Conservation (phyloP, 2,329 filamentous ascomycete genomes). For the Neofusicoccum sp. region DNA sequence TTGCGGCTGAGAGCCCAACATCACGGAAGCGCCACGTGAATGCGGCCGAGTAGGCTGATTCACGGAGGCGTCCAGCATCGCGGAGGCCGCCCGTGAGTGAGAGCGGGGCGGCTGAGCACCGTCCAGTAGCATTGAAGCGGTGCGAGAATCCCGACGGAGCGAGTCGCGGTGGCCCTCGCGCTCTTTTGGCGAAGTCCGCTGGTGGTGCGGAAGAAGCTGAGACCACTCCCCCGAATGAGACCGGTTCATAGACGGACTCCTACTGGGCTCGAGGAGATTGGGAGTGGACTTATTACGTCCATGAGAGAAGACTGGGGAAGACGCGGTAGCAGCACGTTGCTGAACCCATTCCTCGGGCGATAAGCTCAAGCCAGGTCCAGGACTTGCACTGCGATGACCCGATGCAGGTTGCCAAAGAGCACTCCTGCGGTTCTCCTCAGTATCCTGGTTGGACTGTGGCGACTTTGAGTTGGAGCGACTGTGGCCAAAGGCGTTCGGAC, state of each 20-base stretch:
- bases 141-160: conserved; percentile 8
- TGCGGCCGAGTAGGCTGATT: conserved; percentile 42
- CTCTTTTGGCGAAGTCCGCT: conserved; percentile 8
- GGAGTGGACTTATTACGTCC: conserved; percentile 42
- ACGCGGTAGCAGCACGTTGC: conserved; percentile 66
- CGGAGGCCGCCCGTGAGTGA: conserved; percentile 22
- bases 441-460: conserved; percentile 24
- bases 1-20: conserved; percentile 31
- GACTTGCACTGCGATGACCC: conserved; percentile 12
- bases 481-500: conserved; percentile 45
- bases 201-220: conserved; percentile 30
- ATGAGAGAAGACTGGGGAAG: conserved; percentile 49
- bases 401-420: conserved; percentile 75
- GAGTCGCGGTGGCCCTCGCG: neutral
- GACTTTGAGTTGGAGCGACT: conserved; percentile 41
- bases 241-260: conserved; percentile 46
- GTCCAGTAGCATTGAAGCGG: conserved; percentile 18
- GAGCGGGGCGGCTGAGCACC: conserved; percentile 23
- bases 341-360: conserved; percentile 84
- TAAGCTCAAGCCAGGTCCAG: conserved; percentile 40
- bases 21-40: conserved; percentile 61
- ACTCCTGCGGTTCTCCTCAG: conserved; percentile 59
- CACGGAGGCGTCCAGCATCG: conserved; percentile 21
- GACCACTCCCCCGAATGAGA: conserved; percentile 50
- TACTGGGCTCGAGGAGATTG: conserved; percentile 42